Conservation (phyloP, 164 flowering plant genomes). For the Tetrastigma voinierianum region DNA sequence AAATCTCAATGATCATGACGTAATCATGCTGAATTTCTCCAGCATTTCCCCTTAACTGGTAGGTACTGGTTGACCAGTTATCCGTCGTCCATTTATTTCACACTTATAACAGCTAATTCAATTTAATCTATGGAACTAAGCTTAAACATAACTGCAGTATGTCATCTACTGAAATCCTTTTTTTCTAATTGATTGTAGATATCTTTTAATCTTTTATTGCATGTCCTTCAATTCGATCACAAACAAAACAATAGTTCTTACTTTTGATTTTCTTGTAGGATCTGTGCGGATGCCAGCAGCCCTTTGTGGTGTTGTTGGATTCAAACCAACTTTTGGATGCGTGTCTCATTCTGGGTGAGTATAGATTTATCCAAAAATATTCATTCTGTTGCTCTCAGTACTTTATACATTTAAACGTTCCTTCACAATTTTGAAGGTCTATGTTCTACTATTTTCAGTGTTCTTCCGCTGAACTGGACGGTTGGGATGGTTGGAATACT, state of each 20-base stretch:
- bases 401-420: background rate
- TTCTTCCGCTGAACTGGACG: conserved; percentile 90
- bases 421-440: background rate
- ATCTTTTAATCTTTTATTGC: too few relatives aligned
- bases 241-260: background rate
- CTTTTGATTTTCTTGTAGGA: conserved; percentile 40
- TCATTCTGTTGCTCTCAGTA: background rate
- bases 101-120: too few relatives aligned
- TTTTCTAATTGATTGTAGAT: too few relatives aligned
- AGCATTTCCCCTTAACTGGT: too few relatives aligned
- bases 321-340: conserved; percentile 87
- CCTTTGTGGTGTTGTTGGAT: conserved; percentile 91
- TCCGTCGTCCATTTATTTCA: too few relatives aligned
- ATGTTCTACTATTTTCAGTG: conserved; percentile 41
- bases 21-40: too few relatives aligned
- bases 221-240: background rate
- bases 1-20: too few relatives aligned
- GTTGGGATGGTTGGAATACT: conserved; percentile 93
- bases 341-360: conserved; percentile 80
- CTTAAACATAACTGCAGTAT: too few relatives aligned
- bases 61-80: too few relatives aligned
- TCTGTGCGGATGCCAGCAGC: conserved; percentile 96
- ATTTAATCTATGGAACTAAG: too few relatives aligned
- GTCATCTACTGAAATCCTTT: too few relatives aligned
- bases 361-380: background rate